Evolutionary conservation across 2,329 filamentous ascomycete genomes (phyloP), one percentile per base, ranked within the genome.

Genomic region (Aureobasidium sp.): DNA sequence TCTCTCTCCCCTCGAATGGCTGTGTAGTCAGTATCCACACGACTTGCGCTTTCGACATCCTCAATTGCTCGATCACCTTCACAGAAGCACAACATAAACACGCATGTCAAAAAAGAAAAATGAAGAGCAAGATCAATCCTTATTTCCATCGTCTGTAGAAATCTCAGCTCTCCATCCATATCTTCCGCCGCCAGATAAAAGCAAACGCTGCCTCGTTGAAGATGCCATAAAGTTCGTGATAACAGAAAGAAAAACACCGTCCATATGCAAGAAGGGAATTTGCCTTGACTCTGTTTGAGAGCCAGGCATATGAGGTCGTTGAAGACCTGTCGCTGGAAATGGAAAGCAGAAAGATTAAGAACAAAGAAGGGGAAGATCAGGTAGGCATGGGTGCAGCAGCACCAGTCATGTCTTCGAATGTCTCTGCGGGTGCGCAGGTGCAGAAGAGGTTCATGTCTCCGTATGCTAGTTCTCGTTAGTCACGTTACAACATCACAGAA

Each of bases 391-490:
- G 71, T 32, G 70, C 71, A 7, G 67, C 70, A 2, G 64, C 59
- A 37, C 71, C 71, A 27, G 71, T 72, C 61, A 73, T 66, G 32
- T 65, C 71, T 3, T 76, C 76, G 41, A 72, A 72, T 45, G 79
- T 76, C 74, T 91, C 89, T 8, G 96, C 89, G 0, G 92, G 91
- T 42, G 90, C 88, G 74, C 92, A 97, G 10, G 91, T 95, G 80
- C 92, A 97, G 82, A 96, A 96, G 64, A 97, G 84, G 77, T 97
- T 96, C 70, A 87, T 83, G 72, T 97, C 92, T 63, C 92, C 92
- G 70, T 90, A 96, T 13, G 90, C 90, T 93, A 67, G 8, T 7
- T 36, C 25, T 32, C 2, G 50, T 54, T 21, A 54, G 50, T 21
- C 25, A 27, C 32, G 16, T 7, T 6, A 2, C 10, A 13, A 41